phyloP scores from a whole-genome alignment of 176 grass and related monocot species.

The Themeda triandra region DNA sequence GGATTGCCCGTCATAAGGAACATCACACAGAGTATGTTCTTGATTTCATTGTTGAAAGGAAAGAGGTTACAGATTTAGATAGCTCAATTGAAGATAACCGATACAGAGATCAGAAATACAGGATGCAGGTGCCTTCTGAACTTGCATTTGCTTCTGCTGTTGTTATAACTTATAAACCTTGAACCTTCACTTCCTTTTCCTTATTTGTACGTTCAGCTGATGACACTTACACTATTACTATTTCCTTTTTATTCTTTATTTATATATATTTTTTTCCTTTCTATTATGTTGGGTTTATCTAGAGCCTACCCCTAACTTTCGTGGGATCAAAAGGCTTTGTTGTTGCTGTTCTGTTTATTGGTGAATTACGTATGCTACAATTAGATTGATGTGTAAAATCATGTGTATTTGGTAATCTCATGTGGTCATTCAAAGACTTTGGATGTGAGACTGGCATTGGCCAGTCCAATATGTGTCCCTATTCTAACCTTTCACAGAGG shows the following conservation, averaged over 20 bases:
- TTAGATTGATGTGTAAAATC: constrained; percentile 15
- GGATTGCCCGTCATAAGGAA: constrained; percentile 60
- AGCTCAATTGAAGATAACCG: constrained; percentile 75
- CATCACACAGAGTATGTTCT: constrained; percentile 74
- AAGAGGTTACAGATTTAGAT: constrained; percentile 69
- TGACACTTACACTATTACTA: not conserved
- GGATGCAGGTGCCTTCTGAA: constrained; percentile 56
- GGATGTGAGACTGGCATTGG: constrained; percentile 11
- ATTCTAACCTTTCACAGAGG: not conserved
- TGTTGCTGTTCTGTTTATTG: not conserved
- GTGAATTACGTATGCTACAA: not conserved
- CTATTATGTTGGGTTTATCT: no score
- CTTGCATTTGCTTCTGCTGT: constrained; percentile 4
- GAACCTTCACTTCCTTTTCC: not conserved
- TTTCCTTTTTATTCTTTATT: not conserved
- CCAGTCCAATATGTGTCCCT: not conserved
- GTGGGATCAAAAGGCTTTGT: no score
- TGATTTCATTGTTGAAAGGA: constrained; percentile 94
- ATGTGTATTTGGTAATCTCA: constrained; percentile 4
- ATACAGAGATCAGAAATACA: constrained; percentile 95
- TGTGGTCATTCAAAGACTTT: constrained; percentile 1
- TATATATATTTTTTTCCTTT: not conserved
- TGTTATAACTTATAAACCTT: not conserved
- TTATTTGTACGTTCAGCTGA: constrained; percentile 14
- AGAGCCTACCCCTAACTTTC: no score